Evolutionary conservation across 768 basidiomycete species (phyloP), one percentile per base, ranked within the genome.

Genomic region (Tricholoma terreum): DNA sequence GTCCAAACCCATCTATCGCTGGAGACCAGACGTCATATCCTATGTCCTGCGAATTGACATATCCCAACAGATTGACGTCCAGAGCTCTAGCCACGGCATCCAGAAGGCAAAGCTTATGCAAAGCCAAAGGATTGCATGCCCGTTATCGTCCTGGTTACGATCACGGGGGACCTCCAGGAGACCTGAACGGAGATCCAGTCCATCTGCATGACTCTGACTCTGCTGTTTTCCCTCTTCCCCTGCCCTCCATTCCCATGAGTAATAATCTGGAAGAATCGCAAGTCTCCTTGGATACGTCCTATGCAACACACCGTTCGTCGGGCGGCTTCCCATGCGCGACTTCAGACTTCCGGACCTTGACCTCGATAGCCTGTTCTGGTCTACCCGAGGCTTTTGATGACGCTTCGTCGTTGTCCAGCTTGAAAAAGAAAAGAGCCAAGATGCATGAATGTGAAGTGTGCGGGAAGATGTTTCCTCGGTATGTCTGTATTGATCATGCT

Each of bases 361-460:
- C 49, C 31, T 54, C 48, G 19, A 33, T 55, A 11, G 17, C 17
- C 19, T 31, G 42, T 11, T 21, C 53, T 36, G 31, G 55, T 36
- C 42, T 46, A 19, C 27, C 42, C 19, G 19, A 24, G 34, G 57
- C 54, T 19, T 55, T 60, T 54, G 21, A 12, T 15, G 46, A 33
- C 12, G 31, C 38, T 36, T 35, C 54, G n/a, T 50, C 49, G 6
- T 19, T 31, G 42, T 38, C 55, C 14, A 46, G 57, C 48, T 42
- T 22, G 14, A 77, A 75, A 59, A 77, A 75, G 67, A 81, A 77
- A 63, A 80, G 78, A 63, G 71, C 75, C 2, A 84, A 82, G 65
- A 84, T 82, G 82, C 83, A 84, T 52, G 66, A 69, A 34, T 84
- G 82, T 58, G 65, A 71, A 42, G 67, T 82, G 6, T 84, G 83